A percentile compares a stretch with the other conserved stretches of the same genome.
Conservation (phyloP, 495 filamentous ascomycete species). For the Aspergillus asperescens region DNA sequence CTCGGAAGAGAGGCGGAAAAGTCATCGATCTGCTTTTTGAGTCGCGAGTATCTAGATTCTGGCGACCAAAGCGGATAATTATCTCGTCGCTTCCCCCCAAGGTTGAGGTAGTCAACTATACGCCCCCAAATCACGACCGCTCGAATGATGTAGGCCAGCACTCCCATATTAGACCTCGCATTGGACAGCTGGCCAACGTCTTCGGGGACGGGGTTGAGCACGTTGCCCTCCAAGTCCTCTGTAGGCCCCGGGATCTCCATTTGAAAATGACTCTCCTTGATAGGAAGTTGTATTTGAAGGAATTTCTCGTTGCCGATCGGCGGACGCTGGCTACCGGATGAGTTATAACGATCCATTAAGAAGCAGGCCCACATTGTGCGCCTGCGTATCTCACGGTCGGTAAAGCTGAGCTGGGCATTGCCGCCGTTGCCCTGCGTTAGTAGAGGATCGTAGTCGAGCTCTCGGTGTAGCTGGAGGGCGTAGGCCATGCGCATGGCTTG, state of each 20-base stretch:
- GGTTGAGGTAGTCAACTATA: constrained; percentile 83
- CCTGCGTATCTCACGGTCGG: constrained; percentile 86
- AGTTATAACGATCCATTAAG: constrained; percentile 95
- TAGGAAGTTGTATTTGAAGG: constrained; percentile 83
- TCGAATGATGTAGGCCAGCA: constrained; percentile 86
- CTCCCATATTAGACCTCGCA: constrained; percentile 83
- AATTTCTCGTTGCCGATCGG: constrained; percentile 87
- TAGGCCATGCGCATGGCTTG: constrained; percentile 97
- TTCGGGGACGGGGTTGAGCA: constrained; percentile 58
- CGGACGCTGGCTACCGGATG: constrained; percentile 89
- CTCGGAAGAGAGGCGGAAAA: constrained; percentile 67
- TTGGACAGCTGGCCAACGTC: constrained; percentile 61
- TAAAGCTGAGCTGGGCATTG: constrained; percentile 70
- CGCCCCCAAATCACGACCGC: constrained; percentile 84
- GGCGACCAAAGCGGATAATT: constrained; percentile 72
- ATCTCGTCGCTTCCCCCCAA: constrained; percentile 82
- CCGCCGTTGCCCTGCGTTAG: constrained; percentile 52
- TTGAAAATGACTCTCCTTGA: constrained; percentile 84
- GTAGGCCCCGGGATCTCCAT: constrained; percentile 87
- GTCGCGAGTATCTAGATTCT: constrained; percentile 64
- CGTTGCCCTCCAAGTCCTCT: constrained; percentile 71
- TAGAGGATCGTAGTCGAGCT: constrained; percentile 81
- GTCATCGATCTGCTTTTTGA: constrained; percentile 65
- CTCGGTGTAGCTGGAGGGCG: constrained; percentile 87
- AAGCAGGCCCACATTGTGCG: constrained; percentile 98